Evolutionary conservation across 306 rosid genomes (phyloP), one percentile per base, ranked within the genome.

Genomic region (Clitoria ternatea): DNA sequence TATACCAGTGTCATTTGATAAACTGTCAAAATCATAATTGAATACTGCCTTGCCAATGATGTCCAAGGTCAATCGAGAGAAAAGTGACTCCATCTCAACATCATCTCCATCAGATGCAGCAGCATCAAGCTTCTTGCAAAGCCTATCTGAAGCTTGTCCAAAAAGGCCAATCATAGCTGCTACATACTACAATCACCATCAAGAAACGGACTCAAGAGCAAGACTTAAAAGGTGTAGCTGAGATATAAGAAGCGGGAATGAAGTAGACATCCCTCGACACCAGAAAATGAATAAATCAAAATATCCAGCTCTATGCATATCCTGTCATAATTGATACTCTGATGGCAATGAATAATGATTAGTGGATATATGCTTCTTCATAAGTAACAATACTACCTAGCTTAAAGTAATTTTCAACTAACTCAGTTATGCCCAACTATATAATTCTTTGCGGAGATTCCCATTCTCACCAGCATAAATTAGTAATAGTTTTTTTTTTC

Each of bases 61-160:
- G 54, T 94, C 99, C 80, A 94, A 79, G 33, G 99, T 94, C 86
- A 94, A 84, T 80, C 85, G 89, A 19, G 99, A 94, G 89, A 94
- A 94, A 73, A 91, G 92, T 45, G 99, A 94, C 77, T 94, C 99
- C 99, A 94, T 89, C 75, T 94, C 99, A 22, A 85, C 96, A 76
- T 91, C 96, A 83, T 91, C 92, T 67, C 97, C 97, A 67, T 86
- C 88, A 66, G 81, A 84, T 70, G 94, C 96, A 33, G 97, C 95
- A 27, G 76, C 80, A 50, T 94, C 97, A 68, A 94, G 88, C 87
- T 89, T 91, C 71, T 72, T 83, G 84, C 99, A 94, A 77, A 94
- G 99, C 86, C 90, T 84, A 50, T 94, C 96, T 65, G 97, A 73
- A 69, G 99, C 99, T 91, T 89, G 87, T 81, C 99, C 97, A 4